Evolutionary conservation across 2,329 filamentous ascomycete species (phyloP), one percentile per base, ranked within the genome.

Genomic region (Fusarium sublunatum): DNA sequence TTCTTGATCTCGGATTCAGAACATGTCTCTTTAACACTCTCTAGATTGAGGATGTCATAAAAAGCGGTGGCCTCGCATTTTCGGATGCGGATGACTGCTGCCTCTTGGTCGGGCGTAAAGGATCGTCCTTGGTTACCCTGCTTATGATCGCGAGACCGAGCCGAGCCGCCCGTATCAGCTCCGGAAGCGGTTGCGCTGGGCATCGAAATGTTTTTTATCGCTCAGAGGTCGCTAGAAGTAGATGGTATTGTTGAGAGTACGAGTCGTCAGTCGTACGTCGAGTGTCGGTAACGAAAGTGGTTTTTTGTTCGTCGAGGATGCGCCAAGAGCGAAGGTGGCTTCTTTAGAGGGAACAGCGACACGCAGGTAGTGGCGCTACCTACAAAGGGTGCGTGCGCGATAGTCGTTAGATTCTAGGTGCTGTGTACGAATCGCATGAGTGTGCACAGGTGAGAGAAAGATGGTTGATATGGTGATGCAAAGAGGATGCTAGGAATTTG

Each of bases 1-100:
- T 98, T 98, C 78, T 98, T 99, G 75, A 99, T 93, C 72, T 98
- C 94, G 61, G 83, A 78, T 69, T 98, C 94, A 44, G 87, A 87
- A 71, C 86, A 89, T 19, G 88, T 86, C 54, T 83, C 79, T 69
- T 84, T 84, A 35, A 89, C 81, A 45, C 81, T 78, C 62, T 90
- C 88, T 44, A 97, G 79, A 22, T 88, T 88, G 29, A 99, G 81
- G 69, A 99, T 98, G 75, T 98, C 95, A 81, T 99, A 99, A 78
- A 96, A 99, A 15, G 92, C 92, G 5, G 93, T 97, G 22, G 91
- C 81, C 35, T 85, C 83, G 79, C 95, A 99, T 80, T 85, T 87
- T 67, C 91, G 88, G 75, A 99, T 95, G 66, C 95, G 88, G 70
- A 96, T 81, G 29, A 99, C 95, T 25, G 94, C 94, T 2, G 91